phyloP scores from a whole-genome alignment of 805 yeast genomes.

The Isabelozyma rhagii region DNA sequence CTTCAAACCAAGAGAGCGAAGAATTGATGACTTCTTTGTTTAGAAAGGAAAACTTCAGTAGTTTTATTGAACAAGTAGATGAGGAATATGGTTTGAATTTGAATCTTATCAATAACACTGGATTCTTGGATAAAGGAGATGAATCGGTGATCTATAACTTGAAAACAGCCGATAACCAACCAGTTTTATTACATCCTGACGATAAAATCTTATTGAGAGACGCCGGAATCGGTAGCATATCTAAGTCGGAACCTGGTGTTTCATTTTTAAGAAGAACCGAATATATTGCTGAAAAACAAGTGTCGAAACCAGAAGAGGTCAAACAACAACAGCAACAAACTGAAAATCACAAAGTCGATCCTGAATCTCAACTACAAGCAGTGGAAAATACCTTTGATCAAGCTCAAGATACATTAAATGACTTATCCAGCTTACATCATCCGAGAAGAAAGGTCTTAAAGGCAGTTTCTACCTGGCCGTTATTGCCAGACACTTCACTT shows the following conservation, averaged over 20 bases:
- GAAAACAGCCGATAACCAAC: conserved; percentile 17
- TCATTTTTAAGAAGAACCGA: conserved; percentile 94
- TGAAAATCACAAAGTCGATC: conserved; percentile 41
- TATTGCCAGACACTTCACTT: conserved; percentile 88
- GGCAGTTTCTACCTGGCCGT: conserved; percentile 75
- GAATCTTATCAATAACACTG: conserved; percentile 65
- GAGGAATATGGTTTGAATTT: conserved; percentile 73
- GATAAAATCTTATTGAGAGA: conserved; percentile 78
- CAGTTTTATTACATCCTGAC: conserved; percentile 61
- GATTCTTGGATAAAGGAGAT: conserved; percentile 62
- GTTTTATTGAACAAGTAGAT: conserved; percentile 54
- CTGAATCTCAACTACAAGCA: conserved; percentile 59
- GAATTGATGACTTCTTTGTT: conserved; percentile 68
- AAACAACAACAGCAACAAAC: conserved; percentile 16
- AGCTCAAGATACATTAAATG: conserved; percentile 46
- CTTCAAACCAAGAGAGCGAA: conserved; percentile 37
- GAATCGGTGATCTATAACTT: conserved; percentile 37
- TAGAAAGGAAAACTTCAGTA: conserved; percentile 68
- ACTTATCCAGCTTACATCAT: conserved; percentile 55
- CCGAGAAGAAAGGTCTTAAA: conserved; percentile 72
- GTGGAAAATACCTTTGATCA: conserved; percentile 78
- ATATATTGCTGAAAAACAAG: conserved; percentile 68
- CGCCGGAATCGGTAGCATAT: conserved; percentile 54
- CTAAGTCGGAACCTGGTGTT: conserved; percentile 50
- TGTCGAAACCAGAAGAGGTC: conserved; percentile 16